phyloP scores from a whole-genome alignment of 2,329 filamentous ascomycete species.

The Colletotrichum brevisporum region DNA sequence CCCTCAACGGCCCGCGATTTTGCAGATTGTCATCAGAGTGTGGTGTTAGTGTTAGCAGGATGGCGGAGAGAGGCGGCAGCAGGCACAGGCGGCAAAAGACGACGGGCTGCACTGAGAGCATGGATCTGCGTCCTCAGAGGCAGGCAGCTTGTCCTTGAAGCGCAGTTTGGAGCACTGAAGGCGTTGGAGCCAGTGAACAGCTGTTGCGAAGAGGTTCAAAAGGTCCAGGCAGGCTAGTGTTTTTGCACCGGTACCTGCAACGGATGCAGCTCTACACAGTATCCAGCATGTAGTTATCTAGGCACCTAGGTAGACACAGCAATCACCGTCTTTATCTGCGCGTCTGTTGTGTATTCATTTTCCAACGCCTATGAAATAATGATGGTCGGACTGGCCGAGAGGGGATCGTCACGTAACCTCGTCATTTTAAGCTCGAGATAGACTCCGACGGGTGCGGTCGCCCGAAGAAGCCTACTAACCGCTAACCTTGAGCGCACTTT shows the following conservation, averaged over 20 bases:
- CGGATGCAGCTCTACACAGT: conserved; percentile 16
- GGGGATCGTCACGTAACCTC: too few species aligned
- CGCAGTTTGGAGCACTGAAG: neutral
- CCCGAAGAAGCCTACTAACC: too few species aligned
- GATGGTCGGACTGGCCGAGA: too few species aligned
- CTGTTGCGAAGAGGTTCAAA: neutral
- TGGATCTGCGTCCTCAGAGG: conserved; percentile 14
- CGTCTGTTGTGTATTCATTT: neutral
- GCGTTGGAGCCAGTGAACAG: neutral
- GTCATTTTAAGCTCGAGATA: too few species aligned
- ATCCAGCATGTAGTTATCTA: conserved; percentile 23
- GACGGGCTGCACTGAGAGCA: conserved; percentile 5
- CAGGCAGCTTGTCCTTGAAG: conserved; percentile 26
- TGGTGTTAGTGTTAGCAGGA: conserved; percentile 37
- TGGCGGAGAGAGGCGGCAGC: neutral
- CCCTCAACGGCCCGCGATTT: conserved; percentile 40
- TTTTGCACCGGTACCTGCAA: conserved; percentile 17
- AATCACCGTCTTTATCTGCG: conserved; percentile 37
- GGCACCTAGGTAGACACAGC: conserved; percentile 9
- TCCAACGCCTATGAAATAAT: too few species aligned
- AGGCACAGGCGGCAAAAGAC: conserved; percentile 1
- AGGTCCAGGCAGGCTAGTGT: neutral
- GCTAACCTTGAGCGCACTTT: too few species aligned
- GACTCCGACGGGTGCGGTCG: too few species aligned
- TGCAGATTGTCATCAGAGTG: conserved; percentile 33